These are phyloP conservation scores for Macroventuria anomochaeta DNA, from an alignment of 2,329 filamentous ascomycete species.

Conservation along the genomic window DNA sequence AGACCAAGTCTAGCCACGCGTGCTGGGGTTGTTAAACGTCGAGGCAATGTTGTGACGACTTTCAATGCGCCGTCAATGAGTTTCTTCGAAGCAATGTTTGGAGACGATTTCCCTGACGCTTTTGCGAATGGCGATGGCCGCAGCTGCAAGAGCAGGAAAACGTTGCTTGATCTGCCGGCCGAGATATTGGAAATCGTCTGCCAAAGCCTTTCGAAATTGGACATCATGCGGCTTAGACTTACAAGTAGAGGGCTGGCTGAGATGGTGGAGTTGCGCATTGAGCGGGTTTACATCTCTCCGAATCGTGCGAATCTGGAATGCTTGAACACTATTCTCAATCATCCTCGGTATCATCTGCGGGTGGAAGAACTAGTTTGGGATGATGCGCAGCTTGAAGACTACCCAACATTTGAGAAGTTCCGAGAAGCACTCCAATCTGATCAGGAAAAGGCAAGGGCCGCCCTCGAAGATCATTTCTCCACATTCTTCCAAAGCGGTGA, in stretches of 20 bases:
- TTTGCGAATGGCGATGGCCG: constrained; percentile 18
- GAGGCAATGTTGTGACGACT: constrained; percentile 23
- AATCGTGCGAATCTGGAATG: constrained; percentile 50
- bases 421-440: background rate
- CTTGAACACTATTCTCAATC: constrained; percentile 46
- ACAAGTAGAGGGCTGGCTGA: constrained; percentile 21
- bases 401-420: constrained; percentile 22
- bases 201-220: constrained; percentile 23
- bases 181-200: constrained; percentile 28
- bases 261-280: constrained; percentile 37
- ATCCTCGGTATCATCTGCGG: constrained; percentile 40
- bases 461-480: background rate
- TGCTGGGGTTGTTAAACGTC: constrained; percentile 31
- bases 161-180: constrained; percentile 27
- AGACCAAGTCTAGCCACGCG: constrained; percentile 31
- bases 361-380: constrained; percentile 54
- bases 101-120: constrained; percentile 34
- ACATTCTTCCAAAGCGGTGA: background rate
- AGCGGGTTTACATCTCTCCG: constrained; percentile 52
- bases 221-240: constrained; percentile 33
- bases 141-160: constrained; percentile 23
- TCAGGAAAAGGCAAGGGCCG: background rate
- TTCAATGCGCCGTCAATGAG: constrained; percentile 33
- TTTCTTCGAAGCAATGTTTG: constrained; percentile 34
- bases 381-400: constrained; percentile 40